Percentiles rank a stretch among this genome's conserved stretches.
Conservation (phyloP, 192 early-diverging fungal genomes). For the Coemansia sp. region DNA sequence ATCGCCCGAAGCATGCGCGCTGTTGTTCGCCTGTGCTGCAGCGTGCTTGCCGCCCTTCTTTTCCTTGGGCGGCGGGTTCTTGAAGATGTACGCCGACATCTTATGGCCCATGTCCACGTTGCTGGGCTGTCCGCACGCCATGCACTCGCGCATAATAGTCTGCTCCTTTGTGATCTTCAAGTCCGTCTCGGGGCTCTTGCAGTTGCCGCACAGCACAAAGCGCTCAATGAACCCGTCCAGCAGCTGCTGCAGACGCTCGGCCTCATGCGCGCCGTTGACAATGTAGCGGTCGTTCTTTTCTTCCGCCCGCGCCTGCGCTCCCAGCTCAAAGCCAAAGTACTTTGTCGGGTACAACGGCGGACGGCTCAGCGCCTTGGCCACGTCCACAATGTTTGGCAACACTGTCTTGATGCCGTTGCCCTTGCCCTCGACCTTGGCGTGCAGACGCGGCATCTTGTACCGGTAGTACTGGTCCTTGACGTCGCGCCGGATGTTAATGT, state of each 20-base stretch:
- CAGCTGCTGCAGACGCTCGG: slow-evolving; percentile 75
- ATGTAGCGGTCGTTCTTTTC: slow-evolving; percentile 90
- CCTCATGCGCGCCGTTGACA: slow-evolving; percentile 94
- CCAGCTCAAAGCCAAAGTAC: slow-evolving; percentile 96
- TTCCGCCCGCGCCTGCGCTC: slow-evolving; percentile 89
- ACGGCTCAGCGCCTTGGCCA: slow-evolving; percentile 84
- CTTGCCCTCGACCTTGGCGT: slow-evolving; percentile 90
- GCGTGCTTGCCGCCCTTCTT: slow-evolving; percentile 60
- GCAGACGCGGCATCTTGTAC: slow-evolving; percentile 97
- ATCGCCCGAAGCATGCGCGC: slow-evolving; percentile 48
- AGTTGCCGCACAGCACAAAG: slow-evolving; percentile 90
- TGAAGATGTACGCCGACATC: slow-evolving; percentile 85
- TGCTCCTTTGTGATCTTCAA: slow-evolving; percentile 51
- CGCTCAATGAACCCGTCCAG: slow-evolving; percentile 92
- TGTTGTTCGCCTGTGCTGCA: slow-evolving; percentile 45
- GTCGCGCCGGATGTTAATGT: slow-evolving; percentile 85
- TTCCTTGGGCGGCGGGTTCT: slow-evolving; percentile 77
- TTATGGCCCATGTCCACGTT: slow-evolving; percentile 88
- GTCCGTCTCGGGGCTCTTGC: slow-evolving; percentile 97
- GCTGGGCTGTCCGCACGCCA: slow-evolving; percentile 85
- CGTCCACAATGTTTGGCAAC: slow-evolving; percentile 93
- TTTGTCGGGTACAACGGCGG: slow-evolving; percentile 86
- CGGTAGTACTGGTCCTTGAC: slow-evolving; percentile 94
- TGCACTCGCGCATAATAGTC: slow-evolving; percentile 74
- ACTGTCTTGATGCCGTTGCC: slow-evolving; percentile 99